These are phyloP conservation scores for Leccinum subtestaceum DNA, from an alignment of 768 basidiomycete species.

Conservation along the genomic window DNA sequence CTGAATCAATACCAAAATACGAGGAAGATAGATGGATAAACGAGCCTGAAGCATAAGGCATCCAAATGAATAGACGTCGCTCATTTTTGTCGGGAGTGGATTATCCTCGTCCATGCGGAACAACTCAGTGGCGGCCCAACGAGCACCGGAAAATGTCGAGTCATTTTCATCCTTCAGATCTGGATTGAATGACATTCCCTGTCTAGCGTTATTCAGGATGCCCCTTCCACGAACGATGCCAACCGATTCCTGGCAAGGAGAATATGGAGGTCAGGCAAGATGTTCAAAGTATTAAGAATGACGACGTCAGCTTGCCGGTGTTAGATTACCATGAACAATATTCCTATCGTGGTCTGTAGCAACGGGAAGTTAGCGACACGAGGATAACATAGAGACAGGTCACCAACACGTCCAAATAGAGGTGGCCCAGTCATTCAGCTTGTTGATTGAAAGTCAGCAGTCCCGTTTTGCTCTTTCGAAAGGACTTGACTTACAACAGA, in stretches of 20 bases:
- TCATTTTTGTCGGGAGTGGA: constrained; percentile 8
- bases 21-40: background rate
- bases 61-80: constrained; percentile 15
- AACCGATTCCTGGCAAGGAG: constrained; percentile 1
- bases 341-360: background rate
- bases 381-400: background rate
- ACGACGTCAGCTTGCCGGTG: constrained; percentile 2
- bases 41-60: constrained; percentile 18
- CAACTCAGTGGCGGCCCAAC: constrained; percentile 15
- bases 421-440: constrained; percentile 10
- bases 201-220: background rate
- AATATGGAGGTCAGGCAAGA: background rate
- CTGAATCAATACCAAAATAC: background rate
- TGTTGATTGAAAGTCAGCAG: background rate
- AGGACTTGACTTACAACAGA: constrained; percentile 3
- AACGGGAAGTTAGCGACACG: background rate
- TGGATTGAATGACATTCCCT: background rate
- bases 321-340: constrained; percentile 9
- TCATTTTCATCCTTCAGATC: background rate
- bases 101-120: background rate
- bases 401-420: background rate
- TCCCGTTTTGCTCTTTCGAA: background rate
- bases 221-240: constrained; percentile 4
- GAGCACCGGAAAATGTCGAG: background rate
- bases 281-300: background rate